Base-by-base conservation (phyloP, 2,329 filamentous ascomycete genomes). In the Akanthomyces uredinophilus region DNA sequence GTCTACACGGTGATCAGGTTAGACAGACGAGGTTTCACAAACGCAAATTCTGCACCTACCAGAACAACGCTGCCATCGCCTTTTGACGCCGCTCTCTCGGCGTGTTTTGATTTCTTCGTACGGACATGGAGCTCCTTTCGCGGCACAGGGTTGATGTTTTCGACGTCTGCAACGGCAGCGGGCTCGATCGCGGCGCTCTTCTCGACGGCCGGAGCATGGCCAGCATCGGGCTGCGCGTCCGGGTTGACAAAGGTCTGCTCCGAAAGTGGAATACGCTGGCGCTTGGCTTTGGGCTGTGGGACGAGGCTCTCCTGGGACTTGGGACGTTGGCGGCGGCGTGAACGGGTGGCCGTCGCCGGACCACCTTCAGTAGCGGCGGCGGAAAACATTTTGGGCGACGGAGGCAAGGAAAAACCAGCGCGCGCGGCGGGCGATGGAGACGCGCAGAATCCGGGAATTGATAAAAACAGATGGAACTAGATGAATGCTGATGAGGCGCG, bases 31-130 rank as follows among this genome's bases (percentile, higher is more conserved):
- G 16, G n/a, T 64, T 51, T 62, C 64, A 65, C 64, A 65, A 52
- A 35, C 50, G 60, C 39, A 55, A 54, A 46, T 16, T 27, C 27
- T 55, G 37, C 53, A 73, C 82, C 61, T 77, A 90, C 88, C 75
- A 91, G 72, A 68, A 88, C 79, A 64, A 86, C 78, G 67, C 85
- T 87, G 37, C 86, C 85, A 70, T 91, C 88, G 53, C 86, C 87
- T 72, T 89, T 90, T 68, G 78, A 81, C 50, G 74, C 73, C 18
- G 79, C 78, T 67, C 88, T 82, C 69, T 90, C 86, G 64, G 80
- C 80, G n/a, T 81, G 76, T 69, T 87, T 87, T 52, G 80, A 71
- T 71, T 88, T 88, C 71, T 87, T 88, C 11, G 83, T 80, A 65
- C 86, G 81, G 44, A 87, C 78, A 63, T 78, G 84, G 52, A 86